Base-by-base conservation (phyloP, 1,284 basidiomycete species). In the Caloboletus firmus region DNA sequence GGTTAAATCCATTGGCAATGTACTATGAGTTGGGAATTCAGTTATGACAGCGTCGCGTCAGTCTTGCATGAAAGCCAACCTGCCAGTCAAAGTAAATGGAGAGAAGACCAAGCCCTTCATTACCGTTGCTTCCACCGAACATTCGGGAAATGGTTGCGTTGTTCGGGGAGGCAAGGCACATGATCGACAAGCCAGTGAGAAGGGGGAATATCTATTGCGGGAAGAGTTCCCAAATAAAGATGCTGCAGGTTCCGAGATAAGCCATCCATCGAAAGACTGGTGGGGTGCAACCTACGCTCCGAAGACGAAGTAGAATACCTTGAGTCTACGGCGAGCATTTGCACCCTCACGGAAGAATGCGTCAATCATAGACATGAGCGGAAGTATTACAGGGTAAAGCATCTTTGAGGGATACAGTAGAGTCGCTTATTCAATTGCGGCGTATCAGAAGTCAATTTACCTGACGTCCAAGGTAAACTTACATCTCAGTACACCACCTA, bases 331-430 rank as follows among this genome's bases (percentile, higher is more conserved):
- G 15, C 73, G 71, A 53, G 78, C 74, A 20, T 74, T 68, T 4
- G 68, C 65, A 37, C 77, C 74, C 47, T 80, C 79, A 49, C 74
- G 78, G 66, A 80, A 84, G 39, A 85, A 65, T 34, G 76, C 76
- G 58, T 85, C 81, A 45, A 85, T 72, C 67, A 85, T 79, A 49
- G 80, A 79, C 17, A 83, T 75, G 0, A 84, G 68, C 0, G 83
- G 80, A 39, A 85, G 74, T 39, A 82, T 68, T 1, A 61, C 67
- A 0, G 83, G 83, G 55, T 82, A 85, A 46, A 85, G 72, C 64
- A 84, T 83, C 60, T 84, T 83, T 4, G 87, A 87, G 0, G 86
- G 87, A 65, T 85, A 84, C 2, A 88, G 74, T 11, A 87, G 71
- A 35, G 80, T 74, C 5, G 63, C 73, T 68, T 62, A 57, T 34